Base-by-base conservation (phyloP, 225 moss, liverwort and hornwort species). In the Bryum argenteum region DNA sequence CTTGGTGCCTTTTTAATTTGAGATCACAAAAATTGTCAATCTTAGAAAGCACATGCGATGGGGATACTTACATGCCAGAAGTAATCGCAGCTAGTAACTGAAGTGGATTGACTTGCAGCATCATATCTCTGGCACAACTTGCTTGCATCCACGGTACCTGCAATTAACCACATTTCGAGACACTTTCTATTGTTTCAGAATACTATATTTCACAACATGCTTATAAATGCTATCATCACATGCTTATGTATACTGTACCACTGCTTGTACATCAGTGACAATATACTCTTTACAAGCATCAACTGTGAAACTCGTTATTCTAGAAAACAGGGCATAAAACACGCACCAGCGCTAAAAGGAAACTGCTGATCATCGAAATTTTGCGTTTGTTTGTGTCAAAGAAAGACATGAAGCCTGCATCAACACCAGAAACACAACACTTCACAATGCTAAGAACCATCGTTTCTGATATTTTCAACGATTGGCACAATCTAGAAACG, bases 61-160 rank as follows among this genome's bases (percentile, higher is more conserved):
- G 54, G 66, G 28, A 57, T 56, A 78, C 96, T 67, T 79, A 96
- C 96, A 89, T 71, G 85, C 90, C 91, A 81, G 76, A 82, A 65
- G 52, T 44, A 63, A 75, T 17, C 28, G 90, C 69, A 54, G 81
- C 71, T 24, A 96, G 80, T 56, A 96, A 73, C 73, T 85, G 90
- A 48, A 58, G 48, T 11, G 87, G 87, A 21, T 87, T 81, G 71
- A 96, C 84, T 61, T 84, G 77, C 54, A 93, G 80, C 47, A 96
- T 70, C 83, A 75, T 61, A 8, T 69, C 78, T 68, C 76, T 89
- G 26, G 96, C 90, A 78, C 87, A 87, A 77, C 96, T 96, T 65
- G 91, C 79, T 83, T 96, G 96, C 93, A 96, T 96, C 96, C 89
- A 93, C 42, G 96, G 96, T 42, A 96, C 96, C 96, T 93, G 82